Evolutionary conservation across 192 early-diverging fungal genomes (phyloP), one percentile per base, ranked within the genome.

Genomic region (Lobosporangium transversale): DNA sequence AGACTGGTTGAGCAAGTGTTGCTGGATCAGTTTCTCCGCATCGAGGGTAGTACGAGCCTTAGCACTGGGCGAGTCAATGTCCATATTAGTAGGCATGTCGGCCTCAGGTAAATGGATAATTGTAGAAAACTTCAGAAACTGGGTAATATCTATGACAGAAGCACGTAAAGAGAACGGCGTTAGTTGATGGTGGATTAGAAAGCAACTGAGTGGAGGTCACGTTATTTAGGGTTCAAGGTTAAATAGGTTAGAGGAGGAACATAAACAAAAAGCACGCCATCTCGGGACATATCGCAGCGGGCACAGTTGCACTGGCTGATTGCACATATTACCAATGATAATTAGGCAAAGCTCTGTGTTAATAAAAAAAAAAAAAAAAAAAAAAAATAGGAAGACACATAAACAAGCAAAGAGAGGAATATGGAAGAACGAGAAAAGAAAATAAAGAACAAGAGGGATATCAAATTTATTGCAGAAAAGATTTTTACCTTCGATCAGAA

Each of bases 231-330:
- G 43, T 24, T 29, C 43, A 18, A 43, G 18, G 24, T 10, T 21
- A 31, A 57, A 49, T n/a, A 35, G 33, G 15, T 54, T 10, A 36
- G 14, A 5, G 30, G 15, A 33, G 31, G 35, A 15, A 42, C 54
- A 32, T 44, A 60, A 60, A 60, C 58, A 60, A 60, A 60, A 48
- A 60, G 58, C 58, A 60, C 58, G 58, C 58, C 58, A 60, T 60
- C 37, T 40, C 57, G 47, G 9, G 3, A 27, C 50, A n/a, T 6
- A 49, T 15, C 10, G 21, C 14, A 43, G 15, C 27, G 51, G 24
- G 20, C 45, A 48, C 53, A 51, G 26, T n/a, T n/a, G n/a, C n/a
- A n/a, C n/a, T n/a, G n/a, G n/a, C n/a, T n/a, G n/a, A n/a, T n/a
- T n/a, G n/a, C n/a, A n/a, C n/a, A n/a, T n/a, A n/a, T n/a, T n/a